Percentiles rank a stretch among this genome's conserved stretches.
Evolutionary conservation across 2,329 filamentous ascomycete genomes (phyloP).

Genomic region (Aureobasidium subglaciale): DNA sequence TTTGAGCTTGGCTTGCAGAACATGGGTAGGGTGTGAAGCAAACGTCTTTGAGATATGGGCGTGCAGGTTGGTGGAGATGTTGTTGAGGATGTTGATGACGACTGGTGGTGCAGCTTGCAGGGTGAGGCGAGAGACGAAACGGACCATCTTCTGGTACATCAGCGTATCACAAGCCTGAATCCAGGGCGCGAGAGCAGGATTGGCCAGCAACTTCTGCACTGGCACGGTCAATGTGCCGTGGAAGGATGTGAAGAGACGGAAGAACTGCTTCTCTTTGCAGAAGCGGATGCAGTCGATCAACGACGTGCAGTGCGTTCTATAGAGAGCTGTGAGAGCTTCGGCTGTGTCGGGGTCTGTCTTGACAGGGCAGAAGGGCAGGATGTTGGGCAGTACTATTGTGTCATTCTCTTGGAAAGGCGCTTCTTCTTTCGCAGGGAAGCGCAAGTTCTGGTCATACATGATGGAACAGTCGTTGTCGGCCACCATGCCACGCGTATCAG

Average conservation of each 20-base stretch:
- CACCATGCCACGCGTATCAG: constrained; percentile 37
- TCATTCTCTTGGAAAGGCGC: constrained; percentile 57
- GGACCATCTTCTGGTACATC: constrained; percentile 95
- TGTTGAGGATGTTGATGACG: constrained; percentile 79
- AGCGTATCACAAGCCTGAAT: constrained; percentile 93
- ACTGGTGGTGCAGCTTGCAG: constrained; percentile 84
- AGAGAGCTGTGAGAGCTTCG: constrained; percentile 76
- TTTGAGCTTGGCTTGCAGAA: constrained; percentile 77
- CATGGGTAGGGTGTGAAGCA: constrained; percentile 74
- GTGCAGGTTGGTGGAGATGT: constrained; percentile 75
- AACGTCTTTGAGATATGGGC: constrained; percentile 79
- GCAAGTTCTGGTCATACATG: constrained; percentile 56
- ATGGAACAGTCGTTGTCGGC: constrained; percentile 33
- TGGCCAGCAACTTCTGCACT: constrained; percentile 82
- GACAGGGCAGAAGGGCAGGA: constrained; percentile 69
- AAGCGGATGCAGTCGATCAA: constrained; percentile 92
- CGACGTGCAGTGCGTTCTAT: constrained; percentile 90
- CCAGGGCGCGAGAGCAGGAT: constrained; percentile 78
- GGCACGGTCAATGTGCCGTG: constrained; percentile 95
- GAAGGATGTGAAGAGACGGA: constrained; percentile 89
- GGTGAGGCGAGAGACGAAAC: constrained; percentile 79
- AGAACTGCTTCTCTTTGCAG: constrained; percentile 95
- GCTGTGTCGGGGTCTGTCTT: constrained; percentile 83
- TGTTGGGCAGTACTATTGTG: constrained; percentile 72
- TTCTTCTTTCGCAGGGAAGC: constrained; percentile 54